Evolutionary conservation across 352 stramenopile species (phyloP).

Genomic region (Blastocystis sp.): DNA sequence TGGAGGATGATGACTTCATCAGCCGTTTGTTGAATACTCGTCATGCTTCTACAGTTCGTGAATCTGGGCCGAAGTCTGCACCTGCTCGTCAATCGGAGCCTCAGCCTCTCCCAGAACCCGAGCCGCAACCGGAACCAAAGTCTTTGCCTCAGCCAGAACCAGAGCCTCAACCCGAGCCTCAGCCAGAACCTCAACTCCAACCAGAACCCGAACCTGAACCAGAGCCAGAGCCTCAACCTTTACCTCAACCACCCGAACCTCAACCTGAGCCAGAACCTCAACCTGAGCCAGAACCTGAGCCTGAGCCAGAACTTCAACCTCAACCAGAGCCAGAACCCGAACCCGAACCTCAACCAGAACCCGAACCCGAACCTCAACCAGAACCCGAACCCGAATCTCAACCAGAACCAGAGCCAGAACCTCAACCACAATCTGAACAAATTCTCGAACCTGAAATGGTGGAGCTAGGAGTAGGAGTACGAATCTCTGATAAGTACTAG

Average conservation of each 20-base stretch:
- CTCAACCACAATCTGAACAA: not conserved
- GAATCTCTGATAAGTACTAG: not conserved
- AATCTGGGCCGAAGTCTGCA: not conserved
- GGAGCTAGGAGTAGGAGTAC: not conserved
- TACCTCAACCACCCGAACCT: not conserved
- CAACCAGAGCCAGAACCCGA: not conserved
- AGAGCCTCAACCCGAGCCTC: not conserved
- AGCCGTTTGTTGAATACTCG: not conserved
- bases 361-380: not conserved
- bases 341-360: not conserved
- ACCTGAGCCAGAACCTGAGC: not conserved
- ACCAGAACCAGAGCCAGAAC: not conserved
- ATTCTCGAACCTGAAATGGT: no score
- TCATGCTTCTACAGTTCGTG: no score
- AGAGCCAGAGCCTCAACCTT: not conserved
- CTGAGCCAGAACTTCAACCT: not conserved
- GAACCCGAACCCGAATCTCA: not conserved
- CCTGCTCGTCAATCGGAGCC: not conserved
- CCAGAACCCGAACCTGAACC: not conserved
- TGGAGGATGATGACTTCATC: constrained; percentile 34
- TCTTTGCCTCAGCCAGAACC: not conserved
- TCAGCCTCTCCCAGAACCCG: not conserved
- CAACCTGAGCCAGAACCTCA: not conserved
- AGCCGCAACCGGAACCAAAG: not conserved
- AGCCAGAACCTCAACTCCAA: not conserved